phyloP scores from a whole-genome alignment of 495 filamentous ascomycete genomes.

The Aspergillus homomorphus region DNA sequence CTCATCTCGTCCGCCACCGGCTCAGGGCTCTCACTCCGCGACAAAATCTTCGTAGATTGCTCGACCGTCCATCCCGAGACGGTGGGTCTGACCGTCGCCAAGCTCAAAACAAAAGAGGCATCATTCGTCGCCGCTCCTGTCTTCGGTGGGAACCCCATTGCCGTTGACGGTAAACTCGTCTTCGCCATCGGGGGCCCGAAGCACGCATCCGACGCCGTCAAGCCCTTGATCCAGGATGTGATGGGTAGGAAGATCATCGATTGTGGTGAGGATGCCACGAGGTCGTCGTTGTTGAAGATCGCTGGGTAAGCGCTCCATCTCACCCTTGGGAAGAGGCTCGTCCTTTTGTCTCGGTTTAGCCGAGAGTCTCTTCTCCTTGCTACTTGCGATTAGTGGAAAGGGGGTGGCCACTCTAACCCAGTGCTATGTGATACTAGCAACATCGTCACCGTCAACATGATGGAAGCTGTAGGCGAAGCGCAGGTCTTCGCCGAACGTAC shows the following conservation, averaged over 20 bases:
- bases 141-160: slow-evolving; percentile 46
- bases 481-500: slow-evolving; percentile 56
- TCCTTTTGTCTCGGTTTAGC: too few species aligned
- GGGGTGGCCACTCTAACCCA: slow-evolving; percentile 1
- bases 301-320: slow-evolving; percentile 32
- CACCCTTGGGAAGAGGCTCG: too few species aligned
- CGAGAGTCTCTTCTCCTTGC: too few species aligned
- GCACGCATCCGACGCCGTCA: slow-evolving; percentile 33
- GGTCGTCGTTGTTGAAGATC: slow-evolving; percentile 46
- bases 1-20: slow-evolving; percentile 32
- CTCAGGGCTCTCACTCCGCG: slow-evolving; percentile 34
- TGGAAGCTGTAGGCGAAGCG: slow-evolving; percentile 52
- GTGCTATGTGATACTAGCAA: slow-evolving; percentile 24
- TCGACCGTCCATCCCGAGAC: slow-evolving; percentile 46
- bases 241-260: slow-evolving; percentile 47
- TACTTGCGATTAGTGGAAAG: too few species aligned
- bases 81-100: slow-evolving; percentile 32
- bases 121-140: slow-evolving; percentile 44
- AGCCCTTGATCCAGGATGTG: slow-evolving; percentile 45
- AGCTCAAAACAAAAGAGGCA: slow-evolving; percentile 34
- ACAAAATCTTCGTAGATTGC: slow-evolving; percentile 51
- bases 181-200: slow-evolving; percentile 45
- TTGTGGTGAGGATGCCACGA: slow-evolving; percentile 46
- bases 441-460: slow-evolving; percentile 46
- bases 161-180: slow-evolving; percentile 44